Percentiles rank a stretch among this genome's conserved stretches.
Evolutionary conservation across 345 rosid species (phyloP).

Genomic region (Angophora floribunda): DNA sequence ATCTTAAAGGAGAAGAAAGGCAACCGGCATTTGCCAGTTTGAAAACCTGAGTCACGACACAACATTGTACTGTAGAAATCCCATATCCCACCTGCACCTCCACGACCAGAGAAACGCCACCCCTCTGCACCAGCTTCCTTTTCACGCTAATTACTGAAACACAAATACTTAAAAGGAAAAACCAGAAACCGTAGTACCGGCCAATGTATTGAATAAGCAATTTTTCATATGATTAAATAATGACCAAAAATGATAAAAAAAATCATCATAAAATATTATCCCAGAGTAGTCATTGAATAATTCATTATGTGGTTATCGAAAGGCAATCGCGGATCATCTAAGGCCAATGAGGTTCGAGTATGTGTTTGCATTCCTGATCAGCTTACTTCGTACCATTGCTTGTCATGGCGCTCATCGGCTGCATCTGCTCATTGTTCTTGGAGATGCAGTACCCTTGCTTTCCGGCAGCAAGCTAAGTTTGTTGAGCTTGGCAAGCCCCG

Average conservation of each 20-base stretch:
- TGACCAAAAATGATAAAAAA: not conserved
- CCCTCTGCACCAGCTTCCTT: too few species aligned
- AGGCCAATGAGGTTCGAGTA: conserved; percentile 82
- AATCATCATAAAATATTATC: not conserved
- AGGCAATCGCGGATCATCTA: conserved; percentile 75
- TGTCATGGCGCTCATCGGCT: conserved; percentile 86
- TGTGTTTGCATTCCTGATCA: conserved; percentile 82
- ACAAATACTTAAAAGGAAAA: too few species aligned
- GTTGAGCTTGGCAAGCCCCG: conserved; percentile 30
- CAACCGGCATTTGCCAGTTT: too few species aligned
- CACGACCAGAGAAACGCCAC: not conserved
- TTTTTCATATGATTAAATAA: not conserved
- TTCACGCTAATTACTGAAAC: too few species aligned
- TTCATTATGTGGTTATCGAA: conserved; percentile 18
- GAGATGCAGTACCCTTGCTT: conserved; percentile 11
- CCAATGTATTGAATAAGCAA: not conserved
- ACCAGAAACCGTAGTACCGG: not conserved
- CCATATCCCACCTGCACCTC: not conserved
- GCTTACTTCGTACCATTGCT: conserved; percentile 94
- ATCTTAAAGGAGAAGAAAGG: too few species aligned
- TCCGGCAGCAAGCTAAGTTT: conserved; percentile 45
- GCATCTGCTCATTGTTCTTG: conserved; percentile 40
- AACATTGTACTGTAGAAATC: not conserved
- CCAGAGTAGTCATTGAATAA: not conserved
- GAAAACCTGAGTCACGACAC: too few species aligned